Percentiles rank a stretch among this genome's conserved stretches.
phyloP scores from a whole-genome alignment of 371 early-diverging fungal species.

The Blakeslea trispora region DNA sequence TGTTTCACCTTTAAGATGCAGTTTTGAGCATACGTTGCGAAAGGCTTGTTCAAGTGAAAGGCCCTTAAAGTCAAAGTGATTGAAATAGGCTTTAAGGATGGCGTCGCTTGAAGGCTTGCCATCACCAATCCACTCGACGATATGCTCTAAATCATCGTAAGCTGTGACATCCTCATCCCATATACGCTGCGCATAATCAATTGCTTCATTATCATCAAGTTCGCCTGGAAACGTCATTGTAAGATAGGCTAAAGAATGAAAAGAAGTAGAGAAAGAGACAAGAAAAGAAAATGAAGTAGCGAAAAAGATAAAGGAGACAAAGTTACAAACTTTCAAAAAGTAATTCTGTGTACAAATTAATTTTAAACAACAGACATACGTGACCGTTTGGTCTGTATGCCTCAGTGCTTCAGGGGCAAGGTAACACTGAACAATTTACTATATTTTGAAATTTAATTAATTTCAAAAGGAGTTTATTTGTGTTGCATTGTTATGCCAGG shows the following conservation, averaged over 20 bases:
- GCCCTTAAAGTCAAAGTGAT: slow-evolving; percentile 66
- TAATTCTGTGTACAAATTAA: too few species aligned
- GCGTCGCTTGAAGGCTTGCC: slow-evolving; percentile 51
- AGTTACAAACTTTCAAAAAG: too few species aligned
- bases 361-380: not conserved
- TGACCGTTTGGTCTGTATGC: not conserved
- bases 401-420: not conserved
- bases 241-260: not conserved
- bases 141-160: slow-evolving; percentile 27
- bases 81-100: slow-evolving; percentile 70
- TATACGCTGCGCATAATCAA: slow-evolving; percentile 34
- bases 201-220: slow-evolving; percentile 1
- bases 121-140: slow-evolving; percentile 48
- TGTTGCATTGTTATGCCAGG: not conserved
- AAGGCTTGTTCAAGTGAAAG: slow-evolving; percentile 76
- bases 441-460: not conserved
- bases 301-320: too few species aligned
- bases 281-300: not conserved
- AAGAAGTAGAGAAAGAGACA: not conserved
- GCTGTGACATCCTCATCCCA: slow-evolving; percentile 48
- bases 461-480: not conserved
- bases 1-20: slow-evolving; percentile 80
- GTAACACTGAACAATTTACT: not conserved
- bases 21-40: slow-evolving; percentile 66
- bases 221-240: slow-evolving; percentile 1